Conservation (phyloP, 495 filamentous ascomycete species). For the Podospora conica region DNA sequence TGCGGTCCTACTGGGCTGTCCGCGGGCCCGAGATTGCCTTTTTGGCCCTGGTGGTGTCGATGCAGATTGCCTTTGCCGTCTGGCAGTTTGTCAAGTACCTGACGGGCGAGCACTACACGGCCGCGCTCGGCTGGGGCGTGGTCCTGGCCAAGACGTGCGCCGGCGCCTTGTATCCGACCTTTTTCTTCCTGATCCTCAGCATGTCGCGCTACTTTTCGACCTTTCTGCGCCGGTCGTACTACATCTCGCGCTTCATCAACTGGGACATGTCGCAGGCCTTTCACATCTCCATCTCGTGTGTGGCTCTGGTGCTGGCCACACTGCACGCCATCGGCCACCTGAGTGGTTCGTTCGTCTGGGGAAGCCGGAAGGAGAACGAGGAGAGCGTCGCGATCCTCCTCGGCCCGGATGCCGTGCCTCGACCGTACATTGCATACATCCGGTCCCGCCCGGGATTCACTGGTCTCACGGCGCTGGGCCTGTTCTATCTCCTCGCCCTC, state of each 20-base stretch:
- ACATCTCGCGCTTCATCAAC: slow-evolving; percentile 34
- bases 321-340: slow-evolving; percentile 36
- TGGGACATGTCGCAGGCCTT: slow-evolving; percentile 36
- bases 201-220: slow-evolving; percentile 36
- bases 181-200: slow-evolving; percentile 37
- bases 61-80: slow-evolving; percentile 31
- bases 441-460: slow-evolving; percentile 26
- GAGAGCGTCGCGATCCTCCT: slow-evolving; percentile 18
- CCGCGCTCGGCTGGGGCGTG: slow-evolving; percentile 34
- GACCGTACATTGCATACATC: slow-evolving; percentile 25
- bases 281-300: slow-evolving; percentile 33
- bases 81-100: slow-evolving; percentile 38
- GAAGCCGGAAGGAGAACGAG: slow-evolving; percentile 23
- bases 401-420: slow-evolving; percentile 15
- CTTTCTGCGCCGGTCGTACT: slow-evolving; percentile 24
- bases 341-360: slow-evolving; percentile 27
- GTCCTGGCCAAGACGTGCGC: slow-evolving; percentile 33
- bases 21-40: slow-evolving; percentile 29
- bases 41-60: slow-evolving; percentile 25
- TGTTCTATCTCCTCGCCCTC: slow-evolving; percentile 27
- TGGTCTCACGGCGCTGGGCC: slow-evolving; percentile 27
- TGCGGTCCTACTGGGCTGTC: slow-evolving; percentile 30
- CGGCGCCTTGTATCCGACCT: slow-evolving; percentile 34
- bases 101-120: slow-evolving; percentile 12
- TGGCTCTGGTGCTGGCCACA: slow-evolving; percentile 28